These are phyloP conservation scores for Salix suchowensis DNA, from an alignment of 345 rosid species.

Conservation along the genomic window DNA sequence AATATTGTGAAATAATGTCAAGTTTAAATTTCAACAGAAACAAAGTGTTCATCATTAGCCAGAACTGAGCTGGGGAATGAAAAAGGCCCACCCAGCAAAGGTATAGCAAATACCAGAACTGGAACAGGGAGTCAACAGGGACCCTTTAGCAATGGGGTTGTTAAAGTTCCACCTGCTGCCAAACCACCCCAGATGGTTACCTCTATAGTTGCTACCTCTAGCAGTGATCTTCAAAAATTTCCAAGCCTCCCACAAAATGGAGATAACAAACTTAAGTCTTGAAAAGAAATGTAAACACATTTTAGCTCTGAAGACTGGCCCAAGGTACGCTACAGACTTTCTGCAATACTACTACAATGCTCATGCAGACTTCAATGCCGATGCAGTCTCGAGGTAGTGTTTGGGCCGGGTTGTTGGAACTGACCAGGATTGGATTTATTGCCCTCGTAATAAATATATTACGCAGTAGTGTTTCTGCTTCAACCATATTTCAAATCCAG, in stretches of 20 bases:
- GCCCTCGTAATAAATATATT: constrained; percentile 11
- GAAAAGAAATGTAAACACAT: constrained; percentile 19
- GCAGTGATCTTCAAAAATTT: constrained; percentile 32
- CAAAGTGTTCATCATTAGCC: constrained; percentile 57
- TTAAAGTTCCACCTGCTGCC: constrained; percentile 32
- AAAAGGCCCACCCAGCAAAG: constrained; percentile 36
- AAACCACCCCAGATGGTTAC: constrained; percentile 32
- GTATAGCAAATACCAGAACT: constrained; percentile 34
- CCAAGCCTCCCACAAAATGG: constrained; percentile 42
- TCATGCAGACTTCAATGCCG: constrained; percentile 13
- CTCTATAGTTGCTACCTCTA: constrained; percentile 21
- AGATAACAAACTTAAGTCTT: constrained; percentile 34
- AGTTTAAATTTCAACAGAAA: constrained; percentile 45
- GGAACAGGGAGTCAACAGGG: constrained; percentile 44
- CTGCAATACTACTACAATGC: constrained; percentile 1
- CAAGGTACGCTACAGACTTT: constrained; percentile 17
- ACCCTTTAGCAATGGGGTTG: constrained; percentile 43
- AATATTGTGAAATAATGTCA: constrained; percentile 11
- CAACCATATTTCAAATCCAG: constrained; percentile 16
- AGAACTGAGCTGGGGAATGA: constrained; percentile 54
- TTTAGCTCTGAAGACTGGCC: constrained; percentile 11
- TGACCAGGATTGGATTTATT: constrained; percentile 21
- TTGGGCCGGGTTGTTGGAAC: constrained; percentile 18
- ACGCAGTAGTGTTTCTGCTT: constrained; percentile 11
- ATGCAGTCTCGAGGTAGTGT: constrained; percentile 7